Percentiles rank a stretch among this genome's conserved stretches.
Conservation (phyloP, 1,284 basidiomycete species). For the Meira nashicola region DNA sequence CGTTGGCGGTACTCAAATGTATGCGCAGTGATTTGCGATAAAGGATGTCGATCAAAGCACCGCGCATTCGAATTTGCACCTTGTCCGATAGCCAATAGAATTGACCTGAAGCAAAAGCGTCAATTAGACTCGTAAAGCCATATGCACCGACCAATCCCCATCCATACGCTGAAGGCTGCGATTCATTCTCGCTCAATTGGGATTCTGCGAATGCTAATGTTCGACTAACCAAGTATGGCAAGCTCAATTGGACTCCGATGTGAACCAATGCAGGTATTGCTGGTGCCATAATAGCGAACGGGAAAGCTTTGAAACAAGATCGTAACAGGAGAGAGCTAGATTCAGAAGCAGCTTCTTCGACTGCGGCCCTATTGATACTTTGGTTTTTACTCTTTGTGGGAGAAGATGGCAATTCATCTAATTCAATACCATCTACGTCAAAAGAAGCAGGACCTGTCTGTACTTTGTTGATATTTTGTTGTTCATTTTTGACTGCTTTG, state of each 20-base stretch:
- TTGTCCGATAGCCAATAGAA: slow-evolving; percentile 31
- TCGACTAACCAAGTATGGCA: slow-evolving; percentile 34
- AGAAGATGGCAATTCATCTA: background rate
- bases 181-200: slow-evolving; percentile 17
- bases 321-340: slow-evolving; percentile 15
- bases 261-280: slow-evolving; percentile 30
- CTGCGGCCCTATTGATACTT: background rate
- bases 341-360: too few species aligned
- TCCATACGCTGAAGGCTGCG: slow-evolving; percentile 31
- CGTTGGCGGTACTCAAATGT: slow-evolving; percentile 32
- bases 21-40: slow-evolving; percentile 42
- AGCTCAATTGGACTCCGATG: slow-evolving; percentile 27
- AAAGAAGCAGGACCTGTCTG: background rate
- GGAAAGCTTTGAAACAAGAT: slow-evolving; percentile 27
- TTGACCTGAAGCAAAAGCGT: slow-evolving; percentile 29
- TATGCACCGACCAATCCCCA: slow-evolving; percentile 47
- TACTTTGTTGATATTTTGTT: slow-evolving; percentile 15
- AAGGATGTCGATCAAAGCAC: slow-evolving; percentile 37
- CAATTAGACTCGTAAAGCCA: slow-evolving; percentile 34
- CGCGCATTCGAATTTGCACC: slow-evolving; percentile 31
- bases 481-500: background rate
- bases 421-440: background rate
- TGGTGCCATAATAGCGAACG: slow-evolving; percentile 25
- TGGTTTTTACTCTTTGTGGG: background rate
- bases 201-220: slow-evolving; percentile 39